Evolutionary conservation across 2,329 filamentous ascomycete genomes (phyloP).

Genomic region (Microdochium paspali): DNA sequence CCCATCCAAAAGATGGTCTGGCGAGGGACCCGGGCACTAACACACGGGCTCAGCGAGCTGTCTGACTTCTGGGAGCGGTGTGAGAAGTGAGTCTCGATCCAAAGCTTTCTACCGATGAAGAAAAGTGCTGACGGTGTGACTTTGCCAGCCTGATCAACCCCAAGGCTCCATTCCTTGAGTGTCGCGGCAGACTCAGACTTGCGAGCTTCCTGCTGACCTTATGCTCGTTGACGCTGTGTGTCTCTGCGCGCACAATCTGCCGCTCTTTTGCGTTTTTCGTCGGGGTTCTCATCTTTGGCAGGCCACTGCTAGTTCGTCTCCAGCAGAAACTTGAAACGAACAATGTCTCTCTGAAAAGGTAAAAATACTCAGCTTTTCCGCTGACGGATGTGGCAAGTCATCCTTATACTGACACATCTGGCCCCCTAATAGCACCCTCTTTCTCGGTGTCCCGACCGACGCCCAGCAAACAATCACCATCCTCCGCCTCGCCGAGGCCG

Average conservation of each 20-base stretch:
- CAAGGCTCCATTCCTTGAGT: constrained; percentile 18
- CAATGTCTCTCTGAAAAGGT: not conserved
- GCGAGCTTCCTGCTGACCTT: not conserved
- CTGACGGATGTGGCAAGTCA: no score
- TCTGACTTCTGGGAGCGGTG: constrained; percentile 14
- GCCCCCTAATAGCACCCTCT: constrained; percentile 40
- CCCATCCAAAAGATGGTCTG: constrained; percentile 4
- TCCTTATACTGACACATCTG: not conserved
- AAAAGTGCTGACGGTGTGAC: not conserved
- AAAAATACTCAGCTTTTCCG: not conserved
- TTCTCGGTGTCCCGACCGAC: constrained; percentile 61
- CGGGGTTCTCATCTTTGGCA: constrained; percentile 56
- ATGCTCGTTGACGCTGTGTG: not conserved
- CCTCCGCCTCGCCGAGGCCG: constrained; percentile 56
- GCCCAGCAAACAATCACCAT: constrained; percentile 59
- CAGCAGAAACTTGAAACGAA: constrained; percentile 1
- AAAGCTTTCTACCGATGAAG: no score
- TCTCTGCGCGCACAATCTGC: constrained; percentile 33
- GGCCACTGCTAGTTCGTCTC: constrained; percentile 46
- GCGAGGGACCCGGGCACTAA: constrained; percentile 3
- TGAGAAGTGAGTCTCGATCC: constrained; percentile 11
- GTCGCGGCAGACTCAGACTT: not conserved
- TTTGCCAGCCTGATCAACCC: constrained; percentile 2
- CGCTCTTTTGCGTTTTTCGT: constrained; percentile 47
- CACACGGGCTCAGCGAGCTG: constrained; percentile 10